A percentile compares a stretch with the other conserved stretches of the same genome.
These are phyloP conservation scores for Moricandia arvensis DNA, from an alignment of 345 rosid species.

Conservation along the genomic window DNA sequence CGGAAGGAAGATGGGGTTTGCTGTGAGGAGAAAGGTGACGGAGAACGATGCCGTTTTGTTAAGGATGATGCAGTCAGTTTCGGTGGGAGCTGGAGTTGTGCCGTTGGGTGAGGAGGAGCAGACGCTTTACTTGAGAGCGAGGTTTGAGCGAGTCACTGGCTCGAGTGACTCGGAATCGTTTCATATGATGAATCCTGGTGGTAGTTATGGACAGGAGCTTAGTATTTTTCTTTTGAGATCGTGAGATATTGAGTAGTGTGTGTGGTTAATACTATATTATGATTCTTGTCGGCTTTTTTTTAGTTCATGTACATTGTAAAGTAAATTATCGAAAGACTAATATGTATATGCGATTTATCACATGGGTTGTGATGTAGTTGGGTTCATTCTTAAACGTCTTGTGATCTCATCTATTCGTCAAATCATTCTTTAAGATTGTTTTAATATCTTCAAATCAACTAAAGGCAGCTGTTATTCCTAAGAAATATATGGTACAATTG, in stretches of 20 bases:
- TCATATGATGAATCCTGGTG: conserved; percentile 77
- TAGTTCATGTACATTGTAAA: background rate
- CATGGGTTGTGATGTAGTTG: background rate
- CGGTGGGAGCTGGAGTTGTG: conserved; percentile 75
- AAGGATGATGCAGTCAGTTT: conserved; percentile 71
- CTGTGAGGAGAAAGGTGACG: conserved; percentile 53
- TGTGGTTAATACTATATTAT: background rate
- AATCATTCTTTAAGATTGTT: background rate
- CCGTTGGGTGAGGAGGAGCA: conserved; percentile 44
- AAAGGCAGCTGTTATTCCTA: background rate
- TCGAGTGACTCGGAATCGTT: conserved; percentile 74
- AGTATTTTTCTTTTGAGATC: conserved; percentile 73
- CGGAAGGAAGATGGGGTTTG: conserved; percentile 81
- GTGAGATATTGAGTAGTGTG: conserved; percentile 36
- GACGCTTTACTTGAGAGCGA: conserved; percentile 64
- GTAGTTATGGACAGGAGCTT: conserved; percentile 70
- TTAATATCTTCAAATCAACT: background rate
- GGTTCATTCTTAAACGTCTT: background rate
- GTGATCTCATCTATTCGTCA: background rate
- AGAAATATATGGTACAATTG: too few relatives aligned
- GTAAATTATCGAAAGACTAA: background rate
- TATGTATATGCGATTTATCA: background rate
- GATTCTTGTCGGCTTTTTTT: conserved; percentile 1
- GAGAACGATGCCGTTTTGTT: conserved; percentile 54
- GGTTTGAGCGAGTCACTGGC: conserved; percentile 68